Evolutionary conservation across 345 rosid genomes (phyloP), one percentile per base, ranked within the genome.

Genomic region (Trapa incisa): DNA sequence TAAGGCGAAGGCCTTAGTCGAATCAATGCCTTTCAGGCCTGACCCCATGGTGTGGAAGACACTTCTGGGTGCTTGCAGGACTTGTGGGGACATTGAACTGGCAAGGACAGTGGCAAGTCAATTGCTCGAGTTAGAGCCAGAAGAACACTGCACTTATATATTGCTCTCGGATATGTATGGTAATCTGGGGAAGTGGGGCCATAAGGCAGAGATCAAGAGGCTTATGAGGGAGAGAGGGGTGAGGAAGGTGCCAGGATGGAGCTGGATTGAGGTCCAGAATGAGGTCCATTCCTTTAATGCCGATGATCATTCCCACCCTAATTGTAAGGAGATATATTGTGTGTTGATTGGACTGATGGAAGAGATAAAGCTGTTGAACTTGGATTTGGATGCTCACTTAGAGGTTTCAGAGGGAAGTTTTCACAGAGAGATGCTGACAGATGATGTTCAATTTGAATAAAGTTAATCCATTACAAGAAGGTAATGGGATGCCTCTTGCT

Each of bases 161-260:
- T 70, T 81, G 39, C 79, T 89, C 61, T 81, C 91, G 36, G 79
- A 85, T 73, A 80, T 89, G 88, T 89, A 87, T 72, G 86, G 91
- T 32, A 71, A 75, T 72, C 80, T 80, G 16, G 70, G 74, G 68
- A 80, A 74, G 72, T 89, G 94, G 96, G 82, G 75, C 74, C 82
- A 87, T 68, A 86, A 79, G 79, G 89, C 89, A 5, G 64, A 16
- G 64, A 73, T 87, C 56, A 80, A 78, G 33, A 87, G 79, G 85
- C 68, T 87, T 80, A 89, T 89, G 93, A 80, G 83, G 69, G 87
- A 87, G 74, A 81, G 89, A 69, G 76, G 84, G 42, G 87, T 87
- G 67, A 89, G 74, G 79, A 89, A 89, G 80, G 85, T 89, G 48
- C 91, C 91, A 71, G 94, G 96, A 5, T 84, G 89, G 90, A 89